Base-by-base conservation (phyloP, 148 eudicot genomes). In the Silene uniflora region DNA sequence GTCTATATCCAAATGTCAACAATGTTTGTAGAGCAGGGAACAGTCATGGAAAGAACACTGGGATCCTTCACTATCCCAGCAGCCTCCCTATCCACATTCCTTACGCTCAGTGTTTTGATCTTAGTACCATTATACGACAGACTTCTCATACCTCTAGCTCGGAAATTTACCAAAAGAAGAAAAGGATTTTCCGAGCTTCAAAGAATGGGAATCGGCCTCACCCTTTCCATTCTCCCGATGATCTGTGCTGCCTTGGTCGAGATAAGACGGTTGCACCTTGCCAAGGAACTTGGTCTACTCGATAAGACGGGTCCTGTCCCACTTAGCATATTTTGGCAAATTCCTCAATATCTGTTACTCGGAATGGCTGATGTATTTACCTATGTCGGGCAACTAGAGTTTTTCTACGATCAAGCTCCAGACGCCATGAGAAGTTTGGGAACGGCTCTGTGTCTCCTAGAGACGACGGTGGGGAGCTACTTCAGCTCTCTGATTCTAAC, bases 311-410 rank as follows among this genome's bases (percentile, higher is more conserved):
- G 46, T 23, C 24, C 74, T 0, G 77, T 73, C 46, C 81, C 81
- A 64, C 76, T 82, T 27, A 83, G 76, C 18, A 84, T 91, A 13
- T 84, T 91, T 62, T 91, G 93, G 97, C 97, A 88, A 71, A 84
- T 89, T 52, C 93, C 97, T 0, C 97, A 89, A 52, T 91, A 83
- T 72, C 86, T 88, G 66, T 35, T 91, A n/a, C 79, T 91, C n/a
- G 97, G 97, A 23, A 83, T 85, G 0, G 93, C 97, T 0, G 97
- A 91, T 59, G 93, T 91, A 19, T 91, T 91, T 69, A 87, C 87
- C 21, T 85, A 83, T 23, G 79, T 91, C 0, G 93, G 97, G 11
- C 89, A 89, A 66, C 70, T 91, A 35, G 97, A 91, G 82, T 91
- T 91, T 78, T 91, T 91, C 82, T 87, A 91, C 13, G 89, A 89